Evolutionary conservation across 371 early-diverging fungal genomes (phyloP).

Genomic region (Mortierella sp.): DNA sequence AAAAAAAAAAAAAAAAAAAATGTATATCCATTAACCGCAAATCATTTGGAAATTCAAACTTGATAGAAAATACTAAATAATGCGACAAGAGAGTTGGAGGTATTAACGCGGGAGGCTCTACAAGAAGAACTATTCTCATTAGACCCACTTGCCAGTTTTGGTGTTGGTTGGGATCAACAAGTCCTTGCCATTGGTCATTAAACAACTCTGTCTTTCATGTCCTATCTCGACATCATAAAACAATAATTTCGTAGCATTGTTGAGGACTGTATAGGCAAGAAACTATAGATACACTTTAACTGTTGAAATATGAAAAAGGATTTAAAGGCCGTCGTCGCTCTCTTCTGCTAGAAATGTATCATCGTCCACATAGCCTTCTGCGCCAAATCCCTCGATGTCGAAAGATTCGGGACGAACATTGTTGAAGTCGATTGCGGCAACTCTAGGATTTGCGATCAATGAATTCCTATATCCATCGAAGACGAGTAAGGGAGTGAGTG

Average conservation of each 20-base stretch:
- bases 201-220: neutral
- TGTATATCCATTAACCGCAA: neutral
- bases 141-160: slow-evolving; percentile 17
- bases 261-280: neutral
- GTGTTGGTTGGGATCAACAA: slow-evolving; percentile 25
- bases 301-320: neutral
- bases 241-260: neutral
- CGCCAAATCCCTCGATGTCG: slow-evolving; percentile 43
- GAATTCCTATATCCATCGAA: slow-evolving; percentile 26
- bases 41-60: neutral
- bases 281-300: neutral
- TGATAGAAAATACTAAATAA: slow-evolving; percentile 22
- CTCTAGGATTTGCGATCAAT: slow-evolving; percentile 40
- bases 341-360: slow-evolving; percentile 34
- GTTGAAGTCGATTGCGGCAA: slow-evolving; percentile 43
- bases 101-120: slow-evolving; percentile 14
- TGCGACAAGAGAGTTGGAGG: slow-evolving; percentile 23
- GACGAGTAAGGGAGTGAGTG: neutral
- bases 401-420: slow-evolving; percentile 37
- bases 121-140: slow-evolving; percentile 28
- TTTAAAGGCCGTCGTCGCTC: slow-evolving; percentile 30
- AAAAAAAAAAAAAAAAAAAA: neutral
- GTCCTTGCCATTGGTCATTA: slow-evolving; percentile 16
- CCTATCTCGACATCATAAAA: neutral
- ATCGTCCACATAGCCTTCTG: slow-evolving; percentile 33